Conservation (phyloP, 805 yeast species). For the Sungouiella thailandica region DNA sequence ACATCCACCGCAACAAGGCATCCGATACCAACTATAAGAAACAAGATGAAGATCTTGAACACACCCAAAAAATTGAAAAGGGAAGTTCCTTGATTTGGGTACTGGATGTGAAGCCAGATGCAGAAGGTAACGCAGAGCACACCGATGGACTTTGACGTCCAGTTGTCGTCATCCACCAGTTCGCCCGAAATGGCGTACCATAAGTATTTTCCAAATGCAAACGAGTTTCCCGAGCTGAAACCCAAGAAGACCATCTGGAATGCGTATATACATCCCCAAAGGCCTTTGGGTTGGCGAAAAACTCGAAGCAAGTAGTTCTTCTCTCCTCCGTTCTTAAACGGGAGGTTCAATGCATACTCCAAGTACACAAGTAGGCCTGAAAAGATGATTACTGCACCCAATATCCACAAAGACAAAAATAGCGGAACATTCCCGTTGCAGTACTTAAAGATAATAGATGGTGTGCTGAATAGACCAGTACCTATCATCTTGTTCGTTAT, state of each 20-base stretch:
- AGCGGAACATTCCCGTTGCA: constrained; percentile 34
- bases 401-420: constrained; percentile 27
- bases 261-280: constrained; percentile 39
- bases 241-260: constrained; percentile 54
- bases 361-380: constrained; percentile 38
- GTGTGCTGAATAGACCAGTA: constrained; percentile 68
- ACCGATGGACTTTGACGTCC: constrained; percentile 45
- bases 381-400: constrained; percentile 35
- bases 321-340: constrained; percentile 40
- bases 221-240: constrained; percentile 58
- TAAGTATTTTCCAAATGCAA: constrained; percentile 60
- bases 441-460: constrained; percentile 58
- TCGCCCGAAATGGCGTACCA: constrained; percentile 32
- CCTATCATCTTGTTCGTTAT: constrained; percentile 69
- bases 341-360: constrained; percentile 37
- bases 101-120: constrained; percentile 42
- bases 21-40: constrained; percentile 47
- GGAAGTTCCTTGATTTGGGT: constrained; percentile 45
- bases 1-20: constrained; percentile 32
- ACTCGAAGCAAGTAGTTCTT: constrained; percentile 35
- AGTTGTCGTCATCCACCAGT: constrained; percentile 18
- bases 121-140: constrained; percentile 44
- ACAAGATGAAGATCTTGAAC: constrained; percentile 47
- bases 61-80: constrained; percentile 53
- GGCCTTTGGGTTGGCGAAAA: constrained; percentile 28